Evolutionary conservation across 768 basidiomycete species (phyloP).

Genomic region (Psilocybe azurescens): DNA sequence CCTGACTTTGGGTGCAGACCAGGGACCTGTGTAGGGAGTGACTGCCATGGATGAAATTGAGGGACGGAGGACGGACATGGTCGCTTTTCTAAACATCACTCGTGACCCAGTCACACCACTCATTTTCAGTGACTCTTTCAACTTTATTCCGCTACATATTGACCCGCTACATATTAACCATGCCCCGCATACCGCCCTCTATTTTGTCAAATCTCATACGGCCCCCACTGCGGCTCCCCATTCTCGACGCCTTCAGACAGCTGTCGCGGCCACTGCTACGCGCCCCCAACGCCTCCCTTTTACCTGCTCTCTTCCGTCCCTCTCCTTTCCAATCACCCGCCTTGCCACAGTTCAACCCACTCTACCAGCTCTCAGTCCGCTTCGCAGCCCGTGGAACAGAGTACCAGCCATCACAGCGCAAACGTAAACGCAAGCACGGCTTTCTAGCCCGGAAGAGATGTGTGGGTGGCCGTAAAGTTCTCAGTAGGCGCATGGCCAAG

Average conservation of each 20-base stretch:
- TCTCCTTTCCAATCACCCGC: slow-evolving; percentile 20
- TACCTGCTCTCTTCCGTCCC: slow-evolving; percentile 27
- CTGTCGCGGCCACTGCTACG: slow-evolving; percentile 16
- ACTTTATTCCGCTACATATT: background rate
- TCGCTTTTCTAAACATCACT: slow-evolving; percentile 26
- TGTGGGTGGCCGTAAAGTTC: slow-evolving; percentile 71
- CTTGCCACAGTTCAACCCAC: slow-evolving; percentile 43
- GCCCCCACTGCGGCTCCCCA: slow-evolving; percentile 3
- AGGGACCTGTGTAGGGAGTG: slow-evolving; percentile 48
- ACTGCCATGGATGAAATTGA: slow-evolving; percentile 42
- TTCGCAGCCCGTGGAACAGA: slow-evolving; percentile 80
- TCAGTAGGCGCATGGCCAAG: slow-evolving; percentile 73
- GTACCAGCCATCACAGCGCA: slow-evolving; percentile 96
- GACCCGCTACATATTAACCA: slow-evolving; percentile 17
- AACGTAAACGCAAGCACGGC: slow-evolving; percentile 91
- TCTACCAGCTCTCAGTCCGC: slow-evolving; percentile 57
- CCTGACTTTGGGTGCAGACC: slow-evolving; percentile 85
- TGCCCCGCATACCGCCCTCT: slow-evolving; percentile 50
- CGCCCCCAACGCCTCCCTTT: slow-evolving; percentile 20
- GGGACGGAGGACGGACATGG: slow-evolving; percentile 19
- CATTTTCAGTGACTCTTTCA: slow-evolving; percentile 4
- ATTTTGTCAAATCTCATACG: slow-evolving; percentile 38
- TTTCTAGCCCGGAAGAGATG: slow-evolving; percentile 81
- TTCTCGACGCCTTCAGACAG: slow-evolving; percentile 22
- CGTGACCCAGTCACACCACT: slow-evolving; percentile 24